Percentiles rank a stretch among this genome's conserved stretches.
phyloP scores from a whole-genome alignment of 2,329 filamentous ascomycete genomes.

The Monilinia fructicola region DNA sequence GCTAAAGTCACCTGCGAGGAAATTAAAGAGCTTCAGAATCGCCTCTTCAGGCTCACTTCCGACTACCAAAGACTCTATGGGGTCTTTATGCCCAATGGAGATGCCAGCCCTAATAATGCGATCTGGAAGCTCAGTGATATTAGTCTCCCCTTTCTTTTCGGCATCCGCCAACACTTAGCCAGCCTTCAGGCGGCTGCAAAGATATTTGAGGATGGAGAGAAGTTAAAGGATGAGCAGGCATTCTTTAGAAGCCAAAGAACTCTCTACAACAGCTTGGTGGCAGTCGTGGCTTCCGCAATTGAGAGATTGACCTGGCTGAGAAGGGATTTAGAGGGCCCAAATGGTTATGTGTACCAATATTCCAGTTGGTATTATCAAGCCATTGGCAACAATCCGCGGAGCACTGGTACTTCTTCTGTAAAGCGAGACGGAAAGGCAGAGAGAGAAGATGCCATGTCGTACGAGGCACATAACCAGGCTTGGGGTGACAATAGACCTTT shows the following conservation, averaged over 20 bases:
- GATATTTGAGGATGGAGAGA: neutral
- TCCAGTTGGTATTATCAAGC: neutral
- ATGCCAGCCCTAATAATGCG: neutral
- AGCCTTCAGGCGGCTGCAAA: neutral
- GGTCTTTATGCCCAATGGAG: neutral
- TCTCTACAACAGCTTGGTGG: neutral
- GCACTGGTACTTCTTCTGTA: neutral
- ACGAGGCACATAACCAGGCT: neutral
- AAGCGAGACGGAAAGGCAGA: no score
- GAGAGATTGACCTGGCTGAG: neutral
- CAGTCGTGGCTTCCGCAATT: neutral
- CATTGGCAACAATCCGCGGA: neutral
- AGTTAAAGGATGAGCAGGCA: neutral
- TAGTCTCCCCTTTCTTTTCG: neutral
- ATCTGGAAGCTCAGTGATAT: neutral
- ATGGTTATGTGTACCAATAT: neutral
- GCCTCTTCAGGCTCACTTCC: neutral
- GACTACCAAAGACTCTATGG: slow-evolving; percentile 6
- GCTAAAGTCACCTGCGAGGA: neutral
- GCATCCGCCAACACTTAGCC: neutral
- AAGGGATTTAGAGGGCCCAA: neutral
- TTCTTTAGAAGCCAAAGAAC: neutral
- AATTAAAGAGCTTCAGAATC: neutral
- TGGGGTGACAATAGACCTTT: neutral
- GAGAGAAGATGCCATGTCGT: no score